A percentile compares a stretch with the other conserved stretches of the same genome.
Evolutionary conservation across 257 asterid genomes (phyloP).

Genomic region (Rauvolfia tetraphylla): DNA sequence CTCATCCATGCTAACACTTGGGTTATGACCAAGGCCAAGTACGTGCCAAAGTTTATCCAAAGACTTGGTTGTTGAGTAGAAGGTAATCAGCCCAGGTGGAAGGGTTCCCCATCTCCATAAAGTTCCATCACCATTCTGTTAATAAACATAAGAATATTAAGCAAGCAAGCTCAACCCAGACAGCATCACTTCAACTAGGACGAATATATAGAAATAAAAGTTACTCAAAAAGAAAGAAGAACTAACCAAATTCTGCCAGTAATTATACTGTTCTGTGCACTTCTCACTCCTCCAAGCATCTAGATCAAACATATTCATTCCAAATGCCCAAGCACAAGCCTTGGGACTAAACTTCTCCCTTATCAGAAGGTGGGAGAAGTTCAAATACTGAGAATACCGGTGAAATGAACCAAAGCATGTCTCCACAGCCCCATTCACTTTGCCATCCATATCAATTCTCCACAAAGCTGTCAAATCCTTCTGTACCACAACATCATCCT

Average conservation of each 20-base stretch:
- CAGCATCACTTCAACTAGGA: not conserved
- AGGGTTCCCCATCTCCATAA: slow-evolving; percentile 82
- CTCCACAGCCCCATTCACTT: slow-evolving; percentile 84
- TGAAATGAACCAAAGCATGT: slow-evolving; percentile 93
- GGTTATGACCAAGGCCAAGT: slow-evolving; percentile 86
- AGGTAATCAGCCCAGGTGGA: slow-evolving; percentile 83
- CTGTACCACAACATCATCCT: slow-evolving; percentile 94
- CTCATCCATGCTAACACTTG: slow-evolving; percentile 92
- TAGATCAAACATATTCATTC: slow-evolving; percentile 91
- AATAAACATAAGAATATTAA: not conserved
- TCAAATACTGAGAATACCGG: slow-evolving; percentile 70
- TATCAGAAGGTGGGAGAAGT: slow-evolving; percentile 81
- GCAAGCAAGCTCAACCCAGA: not conserved
- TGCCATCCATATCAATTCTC: slow-evolving; percentile 84
- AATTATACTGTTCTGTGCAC: slow-evolving; percentile 77
- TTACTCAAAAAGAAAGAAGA: not conserved
- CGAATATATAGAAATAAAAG: not conserved
- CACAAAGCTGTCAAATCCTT: slow-evolving; percentile 88
- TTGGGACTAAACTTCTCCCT: slow-evolving; percentile 74
- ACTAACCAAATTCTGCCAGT: slow-evolving; percentile 87
- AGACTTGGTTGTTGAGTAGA: slow-evolving; percentile 71
- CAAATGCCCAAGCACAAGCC: slow-evolving; percentile 98
- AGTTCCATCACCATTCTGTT: slow-evolving; percentile 75
- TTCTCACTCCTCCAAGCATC: slow-evolving; percentile 85
- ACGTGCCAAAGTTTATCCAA: slow-evolving; percentile 95